Evolutionary conservation across 225 moss, liverwort and hornwort species (phyloP).

Genomic region (Bryum argenteum): DNA sequence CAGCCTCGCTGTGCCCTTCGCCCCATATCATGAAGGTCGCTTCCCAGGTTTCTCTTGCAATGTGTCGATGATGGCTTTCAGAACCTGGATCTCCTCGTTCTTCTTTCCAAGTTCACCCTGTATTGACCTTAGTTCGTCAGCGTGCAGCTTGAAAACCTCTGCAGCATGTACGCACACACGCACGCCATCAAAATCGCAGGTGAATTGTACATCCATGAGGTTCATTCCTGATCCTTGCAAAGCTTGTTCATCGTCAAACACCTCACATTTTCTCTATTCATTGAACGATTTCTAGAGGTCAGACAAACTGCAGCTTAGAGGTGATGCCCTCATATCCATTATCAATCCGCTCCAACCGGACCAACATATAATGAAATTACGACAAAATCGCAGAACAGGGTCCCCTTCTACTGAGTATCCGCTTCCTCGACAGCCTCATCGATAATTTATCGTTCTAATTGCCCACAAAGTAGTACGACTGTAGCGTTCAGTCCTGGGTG

Average conservation of each 20-base stretch:
- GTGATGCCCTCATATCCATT: conserved; percentile 12
- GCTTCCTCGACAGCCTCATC: conserved; percentile 21
- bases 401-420: conserved; percentile 7
- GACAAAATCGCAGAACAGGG: conserved; percentile 12
- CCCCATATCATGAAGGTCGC: conserved; percentile 48
- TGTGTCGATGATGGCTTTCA: conserved; percentile 75
- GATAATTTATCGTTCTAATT: neutral
- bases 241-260: conserved; percentile 12
- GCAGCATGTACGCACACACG: conserved; percentile 28
- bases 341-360: conserved; percentile 7
- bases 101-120: conserved; percentile 70
- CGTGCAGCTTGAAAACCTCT: conserved; percentile 79
- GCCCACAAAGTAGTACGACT: neutral
- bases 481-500: neutral
- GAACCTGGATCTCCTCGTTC: conserved; percentile 62
- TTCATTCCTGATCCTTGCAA: conserved; percentile 11
- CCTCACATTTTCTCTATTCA: neutral
- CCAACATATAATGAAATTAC: conserved; percentile 5
- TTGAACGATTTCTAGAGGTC: neutral
- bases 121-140: conserved; percentile 65
- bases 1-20: neutral
- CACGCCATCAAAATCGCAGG: conserved; percentile 24
- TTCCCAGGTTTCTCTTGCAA: conserved; percentile 57
- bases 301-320: conserved; percentile 2
- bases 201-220: neutral